Evolutionary conservation across 75 land plant species (phyloP), one percentile per base, ranked within the genome.

Genomic region (Azolla pinnata): DNA sequence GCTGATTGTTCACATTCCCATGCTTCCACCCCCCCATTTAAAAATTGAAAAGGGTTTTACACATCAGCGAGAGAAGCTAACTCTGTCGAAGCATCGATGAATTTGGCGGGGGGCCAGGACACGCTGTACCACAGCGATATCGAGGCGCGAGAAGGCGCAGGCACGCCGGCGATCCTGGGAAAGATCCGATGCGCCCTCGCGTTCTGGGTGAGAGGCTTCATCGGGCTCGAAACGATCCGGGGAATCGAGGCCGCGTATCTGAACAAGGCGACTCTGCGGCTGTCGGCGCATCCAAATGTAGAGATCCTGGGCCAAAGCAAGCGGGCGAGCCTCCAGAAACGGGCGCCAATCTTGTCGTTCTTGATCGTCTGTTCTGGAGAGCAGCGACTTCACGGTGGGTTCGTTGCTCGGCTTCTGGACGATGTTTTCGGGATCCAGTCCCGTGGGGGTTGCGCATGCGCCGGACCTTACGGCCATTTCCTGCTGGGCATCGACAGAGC

Each of bases 151-250:
- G 90, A 86, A 62, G 75, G 80, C 51, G 80, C 63, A 0, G 90
- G 90, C 8, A 86, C 90, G 12, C 90, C 86, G 28, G 61, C 72
- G 25, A 83, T 83, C 35, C 59, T 83, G 0, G 83, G 77, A 52
- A 86, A 66, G 55, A 75, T 78, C 2, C 66, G 77, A 64, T 78
- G 83, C 28, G 72, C 90, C 3, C 59, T 86, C 52, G 75, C 81
- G 2, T 86, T 86, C 59, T 86, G 86, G 90, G 77, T 83, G 21
- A 86, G 83, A 56, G 86, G 83, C 31, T 79, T 71, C 66, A 72
- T 87, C 38, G 90, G 86, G 9, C 61, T 72, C 49, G 4, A 60
- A 29, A 44, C 70, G 29, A 83, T 83, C 16, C 61, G 65, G 19
- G 24, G 24, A 7, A 47, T 31, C 1, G 91, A 87, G 57, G 1